phyloP scores from a whole-genome alignment of 106 monocot genomes.

The Cymbidium sinense region DNA sequence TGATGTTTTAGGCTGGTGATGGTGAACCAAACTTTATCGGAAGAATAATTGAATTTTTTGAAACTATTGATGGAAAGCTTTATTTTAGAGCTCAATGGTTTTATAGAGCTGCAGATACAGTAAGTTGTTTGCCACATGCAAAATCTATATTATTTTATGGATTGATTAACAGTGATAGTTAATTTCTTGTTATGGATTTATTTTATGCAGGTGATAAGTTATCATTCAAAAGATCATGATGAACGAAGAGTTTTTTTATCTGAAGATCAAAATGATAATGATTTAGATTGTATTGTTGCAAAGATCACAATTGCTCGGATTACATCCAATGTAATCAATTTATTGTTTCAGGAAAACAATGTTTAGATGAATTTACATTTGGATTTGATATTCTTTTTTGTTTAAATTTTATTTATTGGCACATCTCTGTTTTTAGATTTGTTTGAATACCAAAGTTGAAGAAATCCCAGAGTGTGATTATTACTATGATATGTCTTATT shows the following conservation, averaged over 20 bases:
- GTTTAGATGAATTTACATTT: neutral
- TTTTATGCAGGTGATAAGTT: conserved; percentile 21
- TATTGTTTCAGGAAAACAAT: neutral
- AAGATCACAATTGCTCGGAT: conserved; percentile 21
- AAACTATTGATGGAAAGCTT: conserved; percentile 5
- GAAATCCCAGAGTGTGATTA: conserved; percentile 13
- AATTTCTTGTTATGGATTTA: neutral
- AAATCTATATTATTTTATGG: neutral
- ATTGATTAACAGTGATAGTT: neutral
- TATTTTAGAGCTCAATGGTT: conserved; percentile 36
- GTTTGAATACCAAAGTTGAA: neutral
- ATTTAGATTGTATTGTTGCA: conserved; percentile 21
- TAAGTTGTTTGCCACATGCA: neutral
- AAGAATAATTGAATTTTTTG: conserved; percentile 32
- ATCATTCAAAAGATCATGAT: conserved; percentile 23
- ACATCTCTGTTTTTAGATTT: conserved; percentile 4
- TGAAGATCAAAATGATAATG: conserved; percentile 29
- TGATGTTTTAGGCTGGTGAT: conserved; percentile 18
- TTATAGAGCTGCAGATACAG: conserved; percentile 29
- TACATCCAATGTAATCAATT: conserved; percentile 10
- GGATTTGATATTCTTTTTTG: neutral
- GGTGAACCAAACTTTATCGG: conserved; percentile 21
- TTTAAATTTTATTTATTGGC: neutral
- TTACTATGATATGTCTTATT: conserved; percentile 30
- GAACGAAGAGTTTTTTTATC: conserved; percentile 28